Base-by-base conservation (phyloP, 2,329 filamentous ascomycete genomes). In the Apiospora rasikravindrae region DNA sequence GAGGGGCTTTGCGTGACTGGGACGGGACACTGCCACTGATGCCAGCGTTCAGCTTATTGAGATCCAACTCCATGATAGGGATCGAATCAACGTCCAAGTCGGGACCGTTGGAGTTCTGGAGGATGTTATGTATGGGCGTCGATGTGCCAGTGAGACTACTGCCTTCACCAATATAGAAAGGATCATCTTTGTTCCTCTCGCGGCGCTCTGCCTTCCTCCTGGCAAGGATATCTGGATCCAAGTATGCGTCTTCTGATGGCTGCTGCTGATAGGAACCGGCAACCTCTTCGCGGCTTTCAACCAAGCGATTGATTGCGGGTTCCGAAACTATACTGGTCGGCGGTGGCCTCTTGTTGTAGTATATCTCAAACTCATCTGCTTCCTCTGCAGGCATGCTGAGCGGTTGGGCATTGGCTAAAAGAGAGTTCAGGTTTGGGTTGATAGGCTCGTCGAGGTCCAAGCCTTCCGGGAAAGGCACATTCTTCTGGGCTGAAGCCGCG, bases 1-100 rank as follows among this genome's bases (percentile, higher is more conserved):
- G 76, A 7, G 77, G 67, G 26, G 78, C 73, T 53, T 78, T 76
- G 37, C 75, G 75, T 49, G 73, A 61, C 29, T 74, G 76, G 4
- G 78, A 68, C 71, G 68, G 80, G 76, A 71, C 80, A 75, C 76
- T 81, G 78, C 73, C 77, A 69, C 79, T 71, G 69, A 80, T 70
- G 67, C 76, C 72, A 69, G 77, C 77, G 51, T 81, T 82, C 11
- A 87, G 80, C 73, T 88, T 88, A 44, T 92, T 91, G 10, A 98
- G 88, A 74, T 97, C 92, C 67, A 99, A 87, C 80, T 97, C 91
- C 91, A 99, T 96, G 77, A 99, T 96, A 2, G 96, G 96, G 77
- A 99, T 99, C 1, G 94, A 90, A 82, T 99, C 96, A 61, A 99
- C 92, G 79, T 99, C 96, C 11, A 98, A 85, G 64, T 93, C 92